phyloP scores from a whole-genome alignment of 2,329 filamentous ascomycete genomes.

The Xylaria multiplex region DNA sequence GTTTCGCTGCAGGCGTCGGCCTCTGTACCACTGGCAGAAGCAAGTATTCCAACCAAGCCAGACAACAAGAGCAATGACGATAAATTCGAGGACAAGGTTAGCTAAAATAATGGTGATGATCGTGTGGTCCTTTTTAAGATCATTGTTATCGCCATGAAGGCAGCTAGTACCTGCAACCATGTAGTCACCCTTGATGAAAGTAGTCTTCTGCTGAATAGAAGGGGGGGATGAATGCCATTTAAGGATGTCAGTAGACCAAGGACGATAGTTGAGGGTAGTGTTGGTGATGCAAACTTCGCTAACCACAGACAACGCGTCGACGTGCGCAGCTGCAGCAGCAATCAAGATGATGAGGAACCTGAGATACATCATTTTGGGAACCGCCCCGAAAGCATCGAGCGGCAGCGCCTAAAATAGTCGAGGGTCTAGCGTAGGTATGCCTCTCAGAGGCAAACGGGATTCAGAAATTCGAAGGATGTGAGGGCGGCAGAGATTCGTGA shows the following conservation, averaged over 20 bases:
- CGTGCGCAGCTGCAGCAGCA: neutral
- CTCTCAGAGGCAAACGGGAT: neutral
- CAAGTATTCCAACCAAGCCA: neutral
- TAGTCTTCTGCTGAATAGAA: neutral
- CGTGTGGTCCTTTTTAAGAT: neutral
- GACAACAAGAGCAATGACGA: neutral
- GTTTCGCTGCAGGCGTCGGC: neutral
- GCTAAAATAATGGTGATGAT: neutral
- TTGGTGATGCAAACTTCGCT: neutral
- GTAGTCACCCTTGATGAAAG: neutral
- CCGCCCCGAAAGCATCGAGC: neutral
- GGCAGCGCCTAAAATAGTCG: neutral
- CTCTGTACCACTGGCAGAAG: neutral
- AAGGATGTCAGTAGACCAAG: neutral
- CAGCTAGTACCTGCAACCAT: neutral
- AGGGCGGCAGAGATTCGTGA: neutral
- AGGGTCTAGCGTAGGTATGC: neutral
- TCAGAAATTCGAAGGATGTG: neutral
- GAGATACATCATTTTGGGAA: neutral
- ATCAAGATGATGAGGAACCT: neutral
- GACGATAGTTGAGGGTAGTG: neutral
- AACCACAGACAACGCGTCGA: neutral
- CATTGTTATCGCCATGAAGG: neutral
- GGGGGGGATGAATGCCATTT: neutral
- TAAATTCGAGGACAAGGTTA: neutral